Evolutionary conservation across 192 early-diverging fungal genomes (phyloP).

Genomic region (Coemansia aciculifera): DNA sequence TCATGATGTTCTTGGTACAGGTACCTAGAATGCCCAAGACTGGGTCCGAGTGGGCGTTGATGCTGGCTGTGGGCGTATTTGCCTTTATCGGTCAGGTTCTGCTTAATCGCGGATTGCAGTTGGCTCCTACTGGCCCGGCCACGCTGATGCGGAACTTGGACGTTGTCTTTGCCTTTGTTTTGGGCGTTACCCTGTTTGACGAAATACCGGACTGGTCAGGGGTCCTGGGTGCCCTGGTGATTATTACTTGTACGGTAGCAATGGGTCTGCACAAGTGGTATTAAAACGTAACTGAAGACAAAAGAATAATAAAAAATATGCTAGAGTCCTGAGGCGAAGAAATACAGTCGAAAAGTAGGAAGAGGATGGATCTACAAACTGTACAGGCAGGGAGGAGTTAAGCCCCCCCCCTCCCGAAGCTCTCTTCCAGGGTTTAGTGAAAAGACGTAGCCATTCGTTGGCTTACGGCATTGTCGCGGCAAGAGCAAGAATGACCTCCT

Average conservation of each 20-base stretch:
- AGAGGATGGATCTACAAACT: no score
- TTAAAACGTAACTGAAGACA: no score
- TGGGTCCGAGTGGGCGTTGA: conserved; percentile 50
- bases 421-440: no score
- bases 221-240: conserved; percentile 62
- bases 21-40: conserved; percentile 35
- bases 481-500: no score
- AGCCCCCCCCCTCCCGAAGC: no score
- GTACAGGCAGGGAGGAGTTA: no score
- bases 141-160: conserved; percentile 82
- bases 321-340: no score
- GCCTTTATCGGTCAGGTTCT: conserved; percentile 75
- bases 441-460: no score
- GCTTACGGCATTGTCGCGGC: no score
- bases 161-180: conserved; percentile 76
- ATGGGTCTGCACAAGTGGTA: conserved; percentile 67
- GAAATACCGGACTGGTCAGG: conserved; percentile 62
- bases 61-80: conserved; percentile 57
- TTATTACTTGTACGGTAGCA: conserved; percentile 62
- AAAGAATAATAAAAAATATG: no score
- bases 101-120: conserved; percentile 73
- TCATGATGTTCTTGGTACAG: conserved; percentile 43
- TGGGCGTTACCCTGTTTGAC: conserved; percentile 68
- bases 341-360: no score
- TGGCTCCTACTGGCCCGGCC: conserved; percentile 69